Evolutionary conservation across 202 grass and related monocot genomes (phyloP).

Genomic region (Hordeum pubiflorum): DNA sequence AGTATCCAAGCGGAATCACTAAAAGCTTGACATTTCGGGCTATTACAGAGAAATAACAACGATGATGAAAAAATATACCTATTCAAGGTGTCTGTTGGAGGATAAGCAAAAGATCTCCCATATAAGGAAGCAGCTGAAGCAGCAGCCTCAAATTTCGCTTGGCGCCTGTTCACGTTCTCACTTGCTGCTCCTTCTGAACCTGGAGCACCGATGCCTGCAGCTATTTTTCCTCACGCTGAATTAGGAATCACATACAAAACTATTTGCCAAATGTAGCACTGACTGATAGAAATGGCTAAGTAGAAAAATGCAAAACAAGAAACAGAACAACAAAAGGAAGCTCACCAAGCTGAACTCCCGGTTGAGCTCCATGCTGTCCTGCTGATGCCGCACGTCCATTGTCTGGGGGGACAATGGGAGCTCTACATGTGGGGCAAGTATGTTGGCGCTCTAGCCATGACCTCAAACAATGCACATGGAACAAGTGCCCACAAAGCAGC

Average conservation of each 20-base stretch:
- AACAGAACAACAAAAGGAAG: background rate
- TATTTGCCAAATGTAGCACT: background rate
- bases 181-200: constrained; percentile 24
- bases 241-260: constrained; percentile 5
- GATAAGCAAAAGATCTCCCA: constrained; percentile 70
- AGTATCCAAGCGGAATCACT: too few relatives aligned
- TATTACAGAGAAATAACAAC: background rate
- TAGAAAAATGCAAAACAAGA: background rate
- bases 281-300: background rate
- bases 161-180: constrained; percentile 40
- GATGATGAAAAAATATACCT: constrained; percentile 29
- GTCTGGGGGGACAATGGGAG: constrained; percentile 71
- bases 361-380: constrained; percentile 41
- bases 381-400: constrained; percentile 33
- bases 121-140: constrained; percentile 70
- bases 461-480: constrained; percentile 88
- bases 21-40: background rate
- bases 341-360: constrained; percentile 63
- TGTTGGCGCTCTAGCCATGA: constrained; percentile 94
- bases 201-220: constrained; percentile 30
- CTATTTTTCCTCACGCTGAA: constrained; percentile 10
- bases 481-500: constrained; percentile 86
- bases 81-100: constrained; percentile 26
- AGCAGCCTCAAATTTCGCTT: constrained; percentile 57
- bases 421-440: constrained; percentile 87